A percentile compares a stretch with the other conserved stretches of the same genome.
These are phyloP conservation scores for Fusarium decemcellulare DNA, from an alignment of 2,329 filamentous ascomycete species.

Conservation along the genomic window DNA sequence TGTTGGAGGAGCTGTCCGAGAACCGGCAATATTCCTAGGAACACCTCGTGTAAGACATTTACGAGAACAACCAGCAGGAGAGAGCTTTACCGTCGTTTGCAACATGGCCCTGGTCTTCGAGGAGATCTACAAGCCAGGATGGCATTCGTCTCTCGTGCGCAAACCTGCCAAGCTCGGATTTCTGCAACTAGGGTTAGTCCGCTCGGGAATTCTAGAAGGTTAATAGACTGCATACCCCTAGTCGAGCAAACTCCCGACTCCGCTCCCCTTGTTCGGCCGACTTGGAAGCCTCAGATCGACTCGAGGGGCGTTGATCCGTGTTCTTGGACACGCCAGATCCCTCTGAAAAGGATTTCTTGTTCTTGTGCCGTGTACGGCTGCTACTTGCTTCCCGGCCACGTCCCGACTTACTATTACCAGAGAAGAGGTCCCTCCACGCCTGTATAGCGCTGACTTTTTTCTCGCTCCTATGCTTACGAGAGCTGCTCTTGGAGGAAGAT, in stretches of 20 bases:
- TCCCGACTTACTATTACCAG: constrained; percentile 14
- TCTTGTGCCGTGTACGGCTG: constrained; percentile 42
- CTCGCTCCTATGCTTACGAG: constrained; percentile 30
- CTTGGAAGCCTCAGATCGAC: constrained; percentile 8
- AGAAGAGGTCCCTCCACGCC: constrained; percentile 44
- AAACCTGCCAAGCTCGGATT: constrained; percentile 78
- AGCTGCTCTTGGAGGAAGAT: constrained; percentile 19
- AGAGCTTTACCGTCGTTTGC: constrained; percentile 63
- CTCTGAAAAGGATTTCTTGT: constrained; percentile 32
- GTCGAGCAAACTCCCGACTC: constrained; percentile 28
- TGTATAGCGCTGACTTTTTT: constrained; percentile 36
- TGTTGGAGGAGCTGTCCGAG: constrained; percentile 75
- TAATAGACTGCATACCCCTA: constrained; percentile 33
- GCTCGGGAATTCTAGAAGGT: background rate
- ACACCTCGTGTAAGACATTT: constrained; percentile 32
- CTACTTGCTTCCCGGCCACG: constrained; percentile 26
- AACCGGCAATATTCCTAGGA: constrained; percentile 70
- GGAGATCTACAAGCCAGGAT: constrained; percentile 72
- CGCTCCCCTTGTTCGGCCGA: constrained; percentile 9
- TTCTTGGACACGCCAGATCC: constrained; percentile 23
- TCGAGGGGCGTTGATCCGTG: constrained; percentile 10
- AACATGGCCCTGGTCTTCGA: constrained; percentile 71
- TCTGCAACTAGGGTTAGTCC: constrained; percentile 48
- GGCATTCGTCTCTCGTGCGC: constrained; percentile 84
- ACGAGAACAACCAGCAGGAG: background rate